These are phyloP conservation scores for Sclerotiophoma versabilis DNA, from an alignment of 2,329 filamentous ascomycete genomes.

Conservation along the genomic window DNA sequence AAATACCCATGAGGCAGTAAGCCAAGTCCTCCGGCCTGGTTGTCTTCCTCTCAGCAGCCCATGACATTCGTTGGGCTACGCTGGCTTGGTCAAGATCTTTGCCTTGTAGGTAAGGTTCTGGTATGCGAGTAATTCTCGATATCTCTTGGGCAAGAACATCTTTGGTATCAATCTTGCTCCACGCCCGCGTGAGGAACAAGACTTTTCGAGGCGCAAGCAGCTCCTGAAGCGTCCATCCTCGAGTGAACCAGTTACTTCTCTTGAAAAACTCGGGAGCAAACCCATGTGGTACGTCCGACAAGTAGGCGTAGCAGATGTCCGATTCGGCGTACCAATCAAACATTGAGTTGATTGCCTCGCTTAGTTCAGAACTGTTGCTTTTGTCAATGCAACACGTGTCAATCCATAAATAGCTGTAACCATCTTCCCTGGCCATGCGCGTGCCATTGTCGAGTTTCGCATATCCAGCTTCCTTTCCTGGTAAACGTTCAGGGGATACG, in stretches of 20 bases:
- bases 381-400: background rate
- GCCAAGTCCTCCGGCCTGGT: conserved; percentile 21
- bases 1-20: conserved; percentile 28
- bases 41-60: conserved; percentile 21
- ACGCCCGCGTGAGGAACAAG: background rate
- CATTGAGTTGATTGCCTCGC: background rate
- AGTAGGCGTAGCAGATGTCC: background rate
- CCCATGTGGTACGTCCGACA: background rate
- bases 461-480: no score
- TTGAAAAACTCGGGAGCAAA: background rate
- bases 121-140: background rate
- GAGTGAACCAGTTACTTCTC: background rate
- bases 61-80: conserved; percentile 14
- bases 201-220: background rate
- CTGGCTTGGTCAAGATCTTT: background rate
- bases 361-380: background rate
- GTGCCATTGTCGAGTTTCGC: no score
- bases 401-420: background rate
- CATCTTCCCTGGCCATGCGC: no score
- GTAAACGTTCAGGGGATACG: no score
- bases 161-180: background rate
- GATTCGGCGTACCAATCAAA: background rate
- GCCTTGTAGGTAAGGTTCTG: background rate
- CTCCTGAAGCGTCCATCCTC: background rate
- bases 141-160: background rate